Conservation (phyloP, 2,329 filamentous ascomycete genomes). For the Alternaria ventricosa region DNA sequence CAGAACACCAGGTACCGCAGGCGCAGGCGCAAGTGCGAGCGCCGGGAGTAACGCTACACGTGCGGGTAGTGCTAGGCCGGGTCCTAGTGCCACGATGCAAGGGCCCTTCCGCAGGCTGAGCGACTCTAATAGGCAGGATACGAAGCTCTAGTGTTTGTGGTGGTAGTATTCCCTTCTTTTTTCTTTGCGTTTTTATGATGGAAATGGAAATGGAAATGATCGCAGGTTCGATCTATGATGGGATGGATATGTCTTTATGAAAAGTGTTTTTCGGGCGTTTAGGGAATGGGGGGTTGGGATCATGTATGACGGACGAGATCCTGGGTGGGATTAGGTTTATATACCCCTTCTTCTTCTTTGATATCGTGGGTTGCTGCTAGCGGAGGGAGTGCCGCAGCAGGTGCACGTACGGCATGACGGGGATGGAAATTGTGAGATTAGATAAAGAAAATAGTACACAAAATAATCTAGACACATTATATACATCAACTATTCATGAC, state of each 20-base stretch:
- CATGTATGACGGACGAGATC: background rate
- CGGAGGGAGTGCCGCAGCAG: background rate
- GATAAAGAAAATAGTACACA: background rate
- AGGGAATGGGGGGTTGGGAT: background rate
- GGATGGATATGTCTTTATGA: slow-evolving; percentile 23
- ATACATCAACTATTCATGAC: no score
- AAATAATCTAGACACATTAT: background rate
- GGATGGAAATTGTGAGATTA: background rate
- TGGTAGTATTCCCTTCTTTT: background rate
- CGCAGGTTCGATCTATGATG: slow-evolving; percentile 8
- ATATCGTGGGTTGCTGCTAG: background rate
- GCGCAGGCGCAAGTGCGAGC: slow-evolving; percentile 26
- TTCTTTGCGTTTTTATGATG: background rate
- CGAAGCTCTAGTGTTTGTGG: slow-evolving; percentile 43
- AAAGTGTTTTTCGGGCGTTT: slow-evolving; percentile 20
- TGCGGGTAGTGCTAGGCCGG: slow-evolving; percentile 28
- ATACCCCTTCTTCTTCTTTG: slow-evolving; percentile 9
- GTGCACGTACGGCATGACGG: background rate
- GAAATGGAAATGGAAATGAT: background rate
- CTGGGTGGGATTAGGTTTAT: background rate
- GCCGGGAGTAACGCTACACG: slow-evolving; percentile 33
- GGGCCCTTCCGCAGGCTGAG: slow-evolving; percentile 42
- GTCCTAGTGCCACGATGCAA: slow-evolving; percentile 33
- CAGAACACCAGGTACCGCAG: slow-evolving; percentile 32
- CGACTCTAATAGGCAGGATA: slow-evolving; percentile 46